phyloP scores from a whole-genome alignment of 1,284 basidiomycete species.

The Ustilago trichophora region DNA sequence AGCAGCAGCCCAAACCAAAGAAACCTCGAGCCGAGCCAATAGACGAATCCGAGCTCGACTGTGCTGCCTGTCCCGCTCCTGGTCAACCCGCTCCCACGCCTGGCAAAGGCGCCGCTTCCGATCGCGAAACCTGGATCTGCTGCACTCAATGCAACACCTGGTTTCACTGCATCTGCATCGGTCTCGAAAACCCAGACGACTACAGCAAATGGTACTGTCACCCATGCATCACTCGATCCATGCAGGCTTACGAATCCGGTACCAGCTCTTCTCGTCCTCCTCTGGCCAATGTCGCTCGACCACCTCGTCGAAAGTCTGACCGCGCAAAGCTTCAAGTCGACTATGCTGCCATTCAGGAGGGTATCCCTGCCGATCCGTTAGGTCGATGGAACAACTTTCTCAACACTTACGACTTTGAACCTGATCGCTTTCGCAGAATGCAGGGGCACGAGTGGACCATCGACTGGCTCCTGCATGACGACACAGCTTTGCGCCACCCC shows the following conservation, averaged over 20 bases:
- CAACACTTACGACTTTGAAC: slow-evolving; percentile 31
- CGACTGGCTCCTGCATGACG: slow-evolving; percentile 49
- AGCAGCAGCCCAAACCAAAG: slow-evolving; percentile 6
- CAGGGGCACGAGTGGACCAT: slow-evolving; percentile 46
- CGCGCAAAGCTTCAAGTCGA: slow-evolving; percentile 46
- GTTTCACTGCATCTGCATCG: slow-evolving; percentile 56
- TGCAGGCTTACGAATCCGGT: slow-evolving; percentile 17
- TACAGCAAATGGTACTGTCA: slow-evolving; percentile 57
- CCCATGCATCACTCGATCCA: slow-evolving; percentile 30
- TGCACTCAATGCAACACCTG: slow-evolving; percentile 56
- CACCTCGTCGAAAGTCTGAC: slow-evolving; percentile 38
- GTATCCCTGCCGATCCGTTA: slow-evolving; percentile 52
- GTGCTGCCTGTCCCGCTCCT: slow-evolving; percentile 32
- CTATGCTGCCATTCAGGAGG: slow-evolving; percentile 59
- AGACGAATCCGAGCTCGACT: slow-evolving; percentile 49
- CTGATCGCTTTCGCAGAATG: slow-evolving; percentile 42
- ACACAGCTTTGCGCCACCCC: slow-evolving; percentile 35
- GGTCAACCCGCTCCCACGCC: slow-evolving; percentile 32
- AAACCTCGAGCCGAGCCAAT: slow-evolving; percentile 26
- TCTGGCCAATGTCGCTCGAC: slow-evolving; percentile 32
- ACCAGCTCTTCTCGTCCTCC: slow-evolving; percentile 16
- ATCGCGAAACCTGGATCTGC: slow-evolving; percentile 52
- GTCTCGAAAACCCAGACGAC: slow-evolving; percentile 41
- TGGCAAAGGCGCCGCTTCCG: slow-evolving; percentile 40
- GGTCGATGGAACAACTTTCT: slow-evolving; percentile 50